Conservation (phyloP, 1,139 yeast species). For the Diutina neorugosa region DNA sequence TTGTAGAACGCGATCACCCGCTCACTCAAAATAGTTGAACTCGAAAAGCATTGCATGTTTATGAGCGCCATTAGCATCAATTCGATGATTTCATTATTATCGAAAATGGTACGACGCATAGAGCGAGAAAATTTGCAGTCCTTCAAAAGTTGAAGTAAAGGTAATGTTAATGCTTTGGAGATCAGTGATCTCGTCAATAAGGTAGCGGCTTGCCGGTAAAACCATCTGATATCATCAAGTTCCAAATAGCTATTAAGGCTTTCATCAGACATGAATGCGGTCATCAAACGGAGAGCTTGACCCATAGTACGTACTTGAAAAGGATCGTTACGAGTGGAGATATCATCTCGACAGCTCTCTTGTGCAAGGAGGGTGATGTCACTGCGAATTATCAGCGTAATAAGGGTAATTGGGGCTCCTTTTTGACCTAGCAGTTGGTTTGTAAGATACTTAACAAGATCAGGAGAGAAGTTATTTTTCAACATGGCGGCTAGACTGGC, state of each 20-base stretch:
- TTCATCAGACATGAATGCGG: constrained; percentile 19
- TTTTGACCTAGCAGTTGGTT: background rate
- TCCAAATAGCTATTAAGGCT: constrained; percentile 21
- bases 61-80: constrained; percentile 23
- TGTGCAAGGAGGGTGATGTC: background rate
- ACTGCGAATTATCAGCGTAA: background rate
- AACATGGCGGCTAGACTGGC: background rate
- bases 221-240: constrained; percentile 24
- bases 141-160: constrained; percentile 26
- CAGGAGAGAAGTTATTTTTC: background rate
- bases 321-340: constrained; percentile 16
- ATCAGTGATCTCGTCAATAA: constrained; percentile 18
- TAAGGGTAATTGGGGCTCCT: background rate
- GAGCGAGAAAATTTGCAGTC: constrained; percentile 22
- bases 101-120: constrained; percentile 20
- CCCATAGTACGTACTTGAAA: constrained; percentile 26
- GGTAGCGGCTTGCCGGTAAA: constrained; percentile 24
- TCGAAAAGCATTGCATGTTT: constrained; percentile 10
- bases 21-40: background rate
- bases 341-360: background rate
- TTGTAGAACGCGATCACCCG: background rate
- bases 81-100: constrained; percentile 21
- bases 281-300: constrained; percentile 28
- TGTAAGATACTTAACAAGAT: background rate
- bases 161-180: constrained; percentile 26